Evolutionary conservation across 352 stramenopile genomes (phyloP).

Genomic region (Globisporangium acanthophoron): DNA sequence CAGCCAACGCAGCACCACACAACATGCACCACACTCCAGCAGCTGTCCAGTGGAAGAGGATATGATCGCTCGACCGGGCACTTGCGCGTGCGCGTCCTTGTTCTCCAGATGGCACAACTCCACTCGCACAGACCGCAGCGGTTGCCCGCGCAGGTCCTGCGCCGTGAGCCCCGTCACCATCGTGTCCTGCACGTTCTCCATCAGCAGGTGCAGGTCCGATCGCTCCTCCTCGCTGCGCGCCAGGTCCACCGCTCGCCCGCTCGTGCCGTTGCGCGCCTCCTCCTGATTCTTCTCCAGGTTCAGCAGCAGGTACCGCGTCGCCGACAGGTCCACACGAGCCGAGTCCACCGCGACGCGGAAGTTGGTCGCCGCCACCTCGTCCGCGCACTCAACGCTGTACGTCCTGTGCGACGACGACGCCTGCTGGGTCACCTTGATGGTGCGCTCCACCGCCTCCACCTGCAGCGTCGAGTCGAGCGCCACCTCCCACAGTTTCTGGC

Average conservation of each 20-base stretch:
- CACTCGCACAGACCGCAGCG: slow-evolving; percentile 71
- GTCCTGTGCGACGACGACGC: slow-evolving; percentile 32
- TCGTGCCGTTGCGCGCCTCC: slow-evolving; percentile 32
- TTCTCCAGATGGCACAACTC: slow-evolving; percentile 85
- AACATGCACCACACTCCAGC: too few relatives aligned
- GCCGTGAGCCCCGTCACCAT: slow-evolving; percentile 67
- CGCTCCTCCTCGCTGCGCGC: slow-evolving; percentile 56
- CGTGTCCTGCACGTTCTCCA: slow-evolving; percentile 79
- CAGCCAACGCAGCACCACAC: too few relatives aligned
- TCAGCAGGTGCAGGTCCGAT: slow-evolving; percentile 66
- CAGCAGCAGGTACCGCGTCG: slow-evolving; percentile 72
- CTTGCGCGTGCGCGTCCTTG: slow-evolving; percentile 80
- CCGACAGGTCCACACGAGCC: slow-evolving; percentile 61
- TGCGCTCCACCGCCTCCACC: slow-evolving; percentile 29
- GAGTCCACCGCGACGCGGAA: slow-evolving; percentile 79
- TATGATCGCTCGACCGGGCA: slow-evolving; percentile 57
- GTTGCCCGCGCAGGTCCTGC: slow-evolving; percentile 67
- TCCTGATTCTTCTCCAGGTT: slow-evolving; percentile 83
- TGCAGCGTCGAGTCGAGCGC: slow-evolving; percentile 76
- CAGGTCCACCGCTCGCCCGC: slow-evolving; percentile 9
- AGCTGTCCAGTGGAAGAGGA: slow-evolving; percentile 13
- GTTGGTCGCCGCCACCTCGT: slow-evolving; percentile 48
- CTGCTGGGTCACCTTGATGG: slow-evolving; percentile 49
- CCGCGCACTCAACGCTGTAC: slow-evolving; percentile 74
- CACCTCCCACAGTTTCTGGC: slow-evolving; percentile 78